Evolutionary conservation across 2,329 filamentous ascomycete genomes (phyloP).

Genomic region (Juglanconis juglandina): DNA sequence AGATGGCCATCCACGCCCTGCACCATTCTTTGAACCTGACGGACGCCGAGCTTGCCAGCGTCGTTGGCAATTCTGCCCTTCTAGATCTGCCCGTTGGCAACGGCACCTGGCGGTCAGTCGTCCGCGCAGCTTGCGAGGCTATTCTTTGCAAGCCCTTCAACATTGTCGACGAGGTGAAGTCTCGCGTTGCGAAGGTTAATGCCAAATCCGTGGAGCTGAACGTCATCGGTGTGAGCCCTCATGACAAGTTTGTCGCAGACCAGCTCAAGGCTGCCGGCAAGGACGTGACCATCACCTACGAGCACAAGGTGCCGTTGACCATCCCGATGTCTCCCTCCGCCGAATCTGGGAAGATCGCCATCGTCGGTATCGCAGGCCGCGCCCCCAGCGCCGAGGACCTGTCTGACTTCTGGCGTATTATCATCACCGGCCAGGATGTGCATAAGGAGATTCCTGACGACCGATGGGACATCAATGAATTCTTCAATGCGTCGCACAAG

Average conservation of each 20-base stretch:
- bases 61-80: slow-evolving; percentile 6
- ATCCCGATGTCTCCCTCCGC: background rate
- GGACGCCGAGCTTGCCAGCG: slow-evolving; percentile 3
- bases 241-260: slow-evolving; percentile 10
- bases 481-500: slow-evolving; percentile 11
- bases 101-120: slow-evolving; percentile 1
- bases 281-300: slow-evolving; percentile 7
- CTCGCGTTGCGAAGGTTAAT: background rate
- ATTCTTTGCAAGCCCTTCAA: slow-evolving; percentile 13
- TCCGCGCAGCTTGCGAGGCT: slow-evolving; percentile 5
- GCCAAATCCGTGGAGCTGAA: background rate
- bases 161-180: slow-evolving; percentile 11
- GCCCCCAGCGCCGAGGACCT: slow-evolving; percentile 27
- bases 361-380: slow-evolving; percentile 35
- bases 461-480: slow-evolving; percentile 14
- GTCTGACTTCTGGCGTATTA: slow-evolving; percentile 21
- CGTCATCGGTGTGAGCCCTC: slow-evolving; percentile 6
- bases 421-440: slow-evolving; percentile 16
- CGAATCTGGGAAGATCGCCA: slow-evolving; percentile 28
- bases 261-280: slow-evolving; percentile 13
- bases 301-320: slow-evolving; percentile 1
- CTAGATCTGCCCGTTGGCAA: slow-evolving; percentile 6
- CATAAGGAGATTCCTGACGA: slow-evolving; percentile 16
- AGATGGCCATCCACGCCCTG: slow-evolving; percentile 13
- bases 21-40: slow-evolving; percentile 10